These are phyloP conservation scores for Hypoxylon sp. DNA, from an alignment of 2,329 filamentous ascomycete genomes.

Conservation along the genomic window DNA sequence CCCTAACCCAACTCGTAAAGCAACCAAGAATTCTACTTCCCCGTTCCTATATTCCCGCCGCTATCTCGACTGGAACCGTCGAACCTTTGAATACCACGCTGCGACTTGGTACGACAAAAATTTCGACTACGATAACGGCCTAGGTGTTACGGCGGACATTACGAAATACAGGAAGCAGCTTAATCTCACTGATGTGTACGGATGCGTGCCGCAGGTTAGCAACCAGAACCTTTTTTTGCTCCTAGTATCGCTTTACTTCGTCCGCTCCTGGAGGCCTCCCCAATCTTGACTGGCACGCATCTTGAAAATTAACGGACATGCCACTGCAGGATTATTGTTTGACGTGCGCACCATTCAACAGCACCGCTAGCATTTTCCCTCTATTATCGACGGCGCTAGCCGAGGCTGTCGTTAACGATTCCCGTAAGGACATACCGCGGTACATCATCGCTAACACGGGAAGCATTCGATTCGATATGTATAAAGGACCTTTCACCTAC, in stretches of 20 bases:
- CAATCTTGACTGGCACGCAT: too few species aligned
- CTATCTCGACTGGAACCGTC: constrained; percentile 78
- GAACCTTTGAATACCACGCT: constrained; percentile 76
- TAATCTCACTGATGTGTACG: constrained; percentile 69
- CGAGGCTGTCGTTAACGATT: constrained; percentile 66
- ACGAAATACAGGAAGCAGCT: constrained; percentile 65
- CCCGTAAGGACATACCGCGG: constrained; percentile 65
- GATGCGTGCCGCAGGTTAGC: constrained; percentile 67
- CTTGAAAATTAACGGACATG: neutral
- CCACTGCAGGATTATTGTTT: constrained; percentile 66
- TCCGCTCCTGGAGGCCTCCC: neutral
- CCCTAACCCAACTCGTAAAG: constrained; percentile 59
- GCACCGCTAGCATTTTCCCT: constrained; percentile 68
- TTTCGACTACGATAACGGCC: constrained; percentile 66
- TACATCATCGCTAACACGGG: constrained; percentile 74
- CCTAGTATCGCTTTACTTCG: neutral
- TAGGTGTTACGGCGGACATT: constrained; percentile 64
- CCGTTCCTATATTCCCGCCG: constrained; percentile 68
- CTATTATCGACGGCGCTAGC: constrained; percentile 67
- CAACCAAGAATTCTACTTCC: constrained; percentile 56
- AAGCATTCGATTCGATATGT: constrained; percentile 72
- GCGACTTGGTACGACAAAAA: constrained; percentile 61
- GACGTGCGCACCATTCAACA: constrained; percentile 67
- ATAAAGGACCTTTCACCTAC: constrained; percentile 73
- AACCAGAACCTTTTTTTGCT: neutral